These are phyloP conservation scores for Yarrowia bubula DNA, from an alignment of 805 yeast species.

Conservation along the genomic window DNA sequence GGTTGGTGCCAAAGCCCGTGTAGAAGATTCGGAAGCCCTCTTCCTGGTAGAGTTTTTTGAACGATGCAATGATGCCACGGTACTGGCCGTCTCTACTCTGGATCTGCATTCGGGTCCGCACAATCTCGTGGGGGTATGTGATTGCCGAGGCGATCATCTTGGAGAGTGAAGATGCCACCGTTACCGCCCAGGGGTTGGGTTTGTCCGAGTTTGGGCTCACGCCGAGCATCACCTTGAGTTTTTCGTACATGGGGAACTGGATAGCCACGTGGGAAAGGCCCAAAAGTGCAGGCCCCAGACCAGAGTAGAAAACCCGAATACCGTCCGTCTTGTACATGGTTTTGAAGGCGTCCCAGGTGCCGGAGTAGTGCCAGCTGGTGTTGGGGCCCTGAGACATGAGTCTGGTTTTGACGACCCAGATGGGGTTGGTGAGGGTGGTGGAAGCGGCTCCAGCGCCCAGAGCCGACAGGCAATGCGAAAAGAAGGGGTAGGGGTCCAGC, in stretches of 20 bases:
- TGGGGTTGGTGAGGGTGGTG: constrained; percentile 84
- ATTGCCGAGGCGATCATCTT: constrained; percentile 85
- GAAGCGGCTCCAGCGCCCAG: constrained; percentile 86
- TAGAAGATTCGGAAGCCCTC: constrained; percentile 86
- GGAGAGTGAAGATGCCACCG: constrained; percentile 71
- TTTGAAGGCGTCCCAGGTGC: constrained; percentile 79
- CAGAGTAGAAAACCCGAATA: constrained; percentile 74
- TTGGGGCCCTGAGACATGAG: constrained; percentile 60
- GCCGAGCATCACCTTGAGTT: constrained; percentile 56
- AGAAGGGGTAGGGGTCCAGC: constrained; percentile 39
- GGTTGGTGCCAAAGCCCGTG: constrained; percentile 81
- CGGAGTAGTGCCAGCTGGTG: constrained; percentile 54
- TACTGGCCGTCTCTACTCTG: constrained; percentile 35
- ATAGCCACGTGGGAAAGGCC: constrained; percentile 93
- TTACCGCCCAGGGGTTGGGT: constrained; percentile 23
- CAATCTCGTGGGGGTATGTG: constrained; percentile 94
- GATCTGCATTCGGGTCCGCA: constrained; percentile 87
- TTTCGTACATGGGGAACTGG: constrained; percentile 92
- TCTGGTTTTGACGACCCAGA: constrained; percentile 96
- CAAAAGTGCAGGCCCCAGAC: constrained; percentile 83
- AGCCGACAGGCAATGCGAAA: constrained; percentile 55
- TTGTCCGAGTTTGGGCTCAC: constrained; percentile 5
- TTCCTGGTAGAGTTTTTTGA: constrained; percentile 46
- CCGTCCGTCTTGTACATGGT: constrained; percentile 84
- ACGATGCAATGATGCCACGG: constrained; percentile 41